Evolutionary conservation across 805 yeast genomes (phyloP).

Genomic region (Hanseniaspora vineae): DNA sequence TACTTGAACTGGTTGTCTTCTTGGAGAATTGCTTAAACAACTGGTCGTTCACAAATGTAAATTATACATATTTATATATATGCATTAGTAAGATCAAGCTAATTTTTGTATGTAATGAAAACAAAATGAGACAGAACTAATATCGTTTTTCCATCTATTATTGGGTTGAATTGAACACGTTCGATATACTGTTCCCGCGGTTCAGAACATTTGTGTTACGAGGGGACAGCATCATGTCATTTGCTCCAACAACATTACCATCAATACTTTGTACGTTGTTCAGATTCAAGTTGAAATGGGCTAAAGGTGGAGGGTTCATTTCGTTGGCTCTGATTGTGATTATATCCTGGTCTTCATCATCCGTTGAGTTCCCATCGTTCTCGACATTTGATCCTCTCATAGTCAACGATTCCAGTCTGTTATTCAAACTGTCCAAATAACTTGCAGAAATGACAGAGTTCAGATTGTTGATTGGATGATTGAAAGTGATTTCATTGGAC

Average conservation of each 20-base stretch:
- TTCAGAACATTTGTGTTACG: conserved; percentile 10
- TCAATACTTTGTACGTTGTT: conserved; percentile 19
- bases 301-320: conserved; percentile 17
- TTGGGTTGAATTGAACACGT: conserved; percentile 4
- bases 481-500: conserved; percentile 2
- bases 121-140: too few relatives aligned
- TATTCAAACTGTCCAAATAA: not conserved
- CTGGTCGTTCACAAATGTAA: not conserved
- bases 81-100: too few relatives aligned
- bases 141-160: not conserved
- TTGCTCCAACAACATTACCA: conserved; percentile 18
- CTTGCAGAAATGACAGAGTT: not conserved
- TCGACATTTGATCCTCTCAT: not conserved
- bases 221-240: conserved; percentile 18
- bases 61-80: not conserved
- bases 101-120: too few relatives aligned
- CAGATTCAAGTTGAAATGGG: conserved; percentile 11
- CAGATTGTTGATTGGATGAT: not conserved
- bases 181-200: not conserved
- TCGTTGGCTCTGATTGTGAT: conserved; percentile 4
- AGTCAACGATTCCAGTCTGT: not conserved
- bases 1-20: conserved; percentile 36
- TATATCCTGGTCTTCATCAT: conserved; percentile 3
- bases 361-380: not conserved
- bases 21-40: conserved; percentile 29